Percentiles rank a stretch among this genome's conserved stretches.
phyloP scores from a whole-genome alignment of 805 yeast species.

The Wickerhamomyces mucosus region DNA sequence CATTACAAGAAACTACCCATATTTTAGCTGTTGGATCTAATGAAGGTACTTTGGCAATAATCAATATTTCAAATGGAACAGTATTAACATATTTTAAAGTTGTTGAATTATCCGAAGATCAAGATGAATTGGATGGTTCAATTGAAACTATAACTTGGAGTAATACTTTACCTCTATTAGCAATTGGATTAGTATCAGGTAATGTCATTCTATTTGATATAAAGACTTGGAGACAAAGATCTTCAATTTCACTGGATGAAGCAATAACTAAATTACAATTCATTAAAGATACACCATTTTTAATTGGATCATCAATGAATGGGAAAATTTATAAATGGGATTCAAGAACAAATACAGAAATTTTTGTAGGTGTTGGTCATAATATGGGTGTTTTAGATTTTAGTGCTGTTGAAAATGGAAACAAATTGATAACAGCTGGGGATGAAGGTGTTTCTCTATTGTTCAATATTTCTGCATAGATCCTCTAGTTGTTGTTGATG shows the following conservation, averaged over 20 bases:
- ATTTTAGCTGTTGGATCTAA: slow-evolving; percentile 75
- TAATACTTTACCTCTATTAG: slow-evolving; percentile 51
- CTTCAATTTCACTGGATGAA: slow-evolving; percentile 59
- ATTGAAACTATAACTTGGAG: slow-evolving; percentile 83
- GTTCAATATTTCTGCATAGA: slow-evolving; percentile 6
- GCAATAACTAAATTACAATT: slow-evolving; percentile 77
- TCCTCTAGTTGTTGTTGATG: too few relatives aligned
- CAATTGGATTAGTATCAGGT: slow-evolving; percentile 86
- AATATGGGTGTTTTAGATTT: slow-evolving; percentile 91
- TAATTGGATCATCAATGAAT: slow-evolving; percentile 72
- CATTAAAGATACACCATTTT: slow-evolving; percentile 41
- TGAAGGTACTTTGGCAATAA: slow-evolving; percentile 77
- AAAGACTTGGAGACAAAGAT: slow-evolving; percentile 79
- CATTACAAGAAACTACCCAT: slow-evolving; percentile 37
- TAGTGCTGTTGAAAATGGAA: slow-evolving; percentile 54
- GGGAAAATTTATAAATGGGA: slow-evolving; percentile 86
- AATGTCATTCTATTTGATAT: slow-evolving; percentile 76
- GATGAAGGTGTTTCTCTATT: slow-evolving; percentile 92
- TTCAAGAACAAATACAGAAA: slow-evolving; percentile 70
- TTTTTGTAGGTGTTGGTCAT: slow-evolving; percentile 83
- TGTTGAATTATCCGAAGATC: slow-evolving; percentile 43
- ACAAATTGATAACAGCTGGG: slow-evolving; percentile 80
- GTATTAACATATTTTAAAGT: slow-evolving; percentile 59
- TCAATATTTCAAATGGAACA: slow-evolving; percentile 68
- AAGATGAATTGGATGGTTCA: slow-evolving; percentile 56